Base-by-base conservation (phyloP, 805 yeast genomes). In the Saccharomycopsis sp. region DNA sequence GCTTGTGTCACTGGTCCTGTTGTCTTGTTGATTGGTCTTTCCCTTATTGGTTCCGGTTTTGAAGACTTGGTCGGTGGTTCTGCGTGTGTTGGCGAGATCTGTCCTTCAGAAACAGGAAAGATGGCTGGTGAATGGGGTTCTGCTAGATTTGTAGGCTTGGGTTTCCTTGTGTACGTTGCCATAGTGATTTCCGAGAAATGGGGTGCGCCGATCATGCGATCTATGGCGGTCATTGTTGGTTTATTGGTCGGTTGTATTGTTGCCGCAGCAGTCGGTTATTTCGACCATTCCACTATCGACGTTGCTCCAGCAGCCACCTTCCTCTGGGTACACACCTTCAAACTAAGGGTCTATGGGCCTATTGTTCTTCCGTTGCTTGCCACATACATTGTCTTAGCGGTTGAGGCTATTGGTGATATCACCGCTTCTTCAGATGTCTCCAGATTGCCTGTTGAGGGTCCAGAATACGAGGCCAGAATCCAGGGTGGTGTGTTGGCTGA, bases 351-450 rank as follows among this genome's bases (percentile, higher is more conserved):
- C 3, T 89, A 91, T 66, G 97, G 89, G 1, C 97, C 97, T 1
- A 82, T 86, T 1, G 94, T 91, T 3, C 73, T 91, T 55, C 97
- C 97, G 2, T 80, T 89, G 74, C 72, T 91, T 58, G 95, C 97
- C 0, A 86, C 90, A 52, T 91, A 83, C 69, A 76, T 91, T 34
- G 89, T 85, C 24, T 73, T 88, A 64, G 86, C 89, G 82, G 89
- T 90, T 90, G 97, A 91, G 75, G 87, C 96, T 56, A 89, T 91
- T 67, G 97, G 97, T 70, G 97, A 91, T 71, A 86, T 91, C 68
- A 89, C 97, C 34, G 97, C 97, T 40, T 89, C 97, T 50, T 86
- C 89, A 58, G 97, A 91, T 71, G 97, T 91, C 20, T 88, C 96
- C 7, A 77, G 96, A 64, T 74, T 86, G 61, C 90, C 86, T 61